These are phyloP conservation scores for Rosa multiflora DNA, from an alignment of 306 rosid genomes.

Conservation along the genomic window DNA sequence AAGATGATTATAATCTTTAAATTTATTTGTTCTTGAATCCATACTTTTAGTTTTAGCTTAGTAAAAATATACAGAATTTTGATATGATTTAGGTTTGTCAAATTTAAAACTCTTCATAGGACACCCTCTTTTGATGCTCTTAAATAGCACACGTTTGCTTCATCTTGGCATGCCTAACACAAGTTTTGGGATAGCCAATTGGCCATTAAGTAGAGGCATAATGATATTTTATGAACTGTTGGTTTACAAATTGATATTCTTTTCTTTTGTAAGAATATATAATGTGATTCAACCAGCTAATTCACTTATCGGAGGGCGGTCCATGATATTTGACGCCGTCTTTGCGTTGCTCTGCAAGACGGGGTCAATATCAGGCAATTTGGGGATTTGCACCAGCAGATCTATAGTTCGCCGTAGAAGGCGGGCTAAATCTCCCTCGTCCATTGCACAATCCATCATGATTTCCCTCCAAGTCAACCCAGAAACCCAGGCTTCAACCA, in stretches of 20 bases:
- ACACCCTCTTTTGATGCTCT: too few species aligned
- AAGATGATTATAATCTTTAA: too few species aligned
- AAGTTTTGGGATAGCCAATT: background rate
- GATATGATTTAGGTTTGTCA: too few species aligned
- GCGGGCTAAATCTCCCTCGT: slow-evolving; percentile 94
- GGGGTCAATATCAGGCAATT: slow-evolving; percentile 79
- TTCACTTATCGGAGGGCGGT: slow-evolving; percentile 94
- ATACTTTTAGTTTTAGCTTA: too few species aligned
- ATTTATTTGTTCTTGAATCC: too few species aligned
- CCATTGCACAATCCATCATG: slow-evolving; percentile 99
- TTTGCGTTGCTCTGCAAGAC: slow-evolving; percentile 68
- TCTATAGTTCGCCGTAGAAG: slow-evolving; percentile 86
- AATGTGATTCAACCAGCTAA: slow-evolving; percentile 59
- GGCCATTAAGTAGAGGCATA: background rate
- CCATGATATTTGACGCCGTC: slow-evolving; percentile 80
- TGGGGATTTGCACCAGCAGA: slow-evolving; percentile 86
- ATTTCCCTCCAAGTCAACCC: slow-evolving; percentile 94
- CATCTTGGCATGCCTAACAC: background rate
- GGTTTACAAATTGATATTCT: background rate
- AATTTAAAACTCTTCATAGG: background rate
- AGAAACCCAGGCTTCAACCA: slow-evolving; percentile 99
- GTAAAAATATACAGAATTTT: too few species aligned
- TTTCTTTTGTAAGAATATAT: background rate
- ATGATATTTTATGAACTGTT: background rate
- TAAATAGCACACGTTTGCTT: background rate